Percentiles rank a stretch among this genome's conserved stretches.
Evolutionary conservation across 768 basidiomycete species (phyloP).

Genomic region (Tricholoma bakamatsutake): DNA sequence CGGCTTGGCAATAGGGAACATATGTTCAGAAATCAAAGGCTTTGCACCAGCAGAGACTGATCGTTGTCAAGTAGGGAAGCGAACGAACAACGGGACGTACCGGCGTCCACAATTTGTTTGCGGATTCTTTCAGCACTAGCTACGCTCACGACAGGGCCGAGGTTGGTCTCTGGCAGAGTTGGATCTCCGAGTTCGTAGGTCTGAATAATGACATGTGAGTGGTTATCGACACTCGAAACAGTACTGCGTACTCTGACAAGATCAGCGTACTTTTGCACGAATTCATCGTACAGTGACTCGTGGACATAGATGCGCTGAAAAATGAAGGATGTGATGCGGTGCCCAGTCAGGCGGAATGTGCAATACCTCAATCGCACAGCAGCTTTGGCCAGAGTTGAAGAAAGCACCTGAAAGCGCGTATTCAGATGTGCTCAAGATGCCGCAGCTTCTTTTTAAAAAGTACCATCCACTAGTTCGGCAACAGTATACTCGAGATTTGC

Average conservation of each 20-base stretch:
- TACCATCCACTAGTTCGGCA: conserved; percentile 87
- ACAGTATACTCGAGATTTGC: conserved; percentile 81
- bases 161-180: conserved; percentile 59
- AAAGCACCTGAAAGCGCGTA: conserved; percentile 56
- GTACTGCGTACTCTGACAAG: conserved; percentile 54
- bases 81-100: conserved; percentile 31
- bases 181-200: conserved; percentile 87
- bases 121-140: conserved; percentile 81
- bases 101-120: conserved; percentile 81
- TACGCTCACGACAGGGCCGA: conserved; percentile 91
- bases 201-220: conserved; percentile 28
- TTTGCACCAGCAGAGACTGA: conserved; percentile 76
- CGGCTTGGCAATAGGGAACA: conserved; percentile 65
- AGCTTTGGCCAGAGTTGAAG: conserved; percentile 98
- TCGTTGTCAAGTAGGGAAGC: neutral
- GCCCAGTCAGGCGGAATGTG: too few species aligned
- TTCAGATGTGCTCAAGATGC: neutral
- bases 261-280: conserved; percentile 69
- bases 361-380: conserved; percentile 83
- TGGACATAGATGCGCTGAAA: conserved; percentile 89
- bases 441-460: conserved; percentile 8
- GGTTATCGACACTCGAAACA: neutral
- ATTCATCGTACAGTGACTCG: conserved; percentile 71
- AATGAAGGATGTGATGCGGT: neutral
- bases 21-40: conserved; percentile 59